phyloP scores from a whole-genome alignment of 192 early-diverging fungal genomes.

The Dissophora ornata region DNA sequence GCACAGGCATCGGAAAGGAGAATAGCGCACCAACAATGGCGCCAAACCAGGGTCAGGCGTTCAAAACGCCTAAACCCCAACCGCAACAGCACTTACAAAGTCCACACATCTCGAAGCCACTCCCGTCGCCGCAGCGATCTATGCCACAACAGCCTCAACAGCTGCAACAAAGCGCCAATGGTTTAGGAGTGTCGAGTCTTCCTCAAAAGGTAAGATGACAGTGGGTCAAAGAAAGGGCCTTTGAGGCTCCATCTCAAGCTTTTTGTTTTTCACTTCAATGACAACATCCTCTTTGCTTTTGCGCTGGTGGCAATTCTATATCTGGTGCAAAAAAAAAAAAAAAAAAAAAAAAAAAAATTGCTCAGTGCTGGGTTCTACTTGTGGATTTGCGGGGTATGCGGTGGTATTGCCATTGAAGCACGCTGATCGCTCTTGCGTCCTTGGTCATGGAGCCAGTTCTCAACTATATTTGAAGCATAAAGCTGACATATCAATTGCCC shows the following conservation, averaged over 20 bases:
- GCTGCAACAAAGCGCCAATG: slow-evolving; percentile 8
- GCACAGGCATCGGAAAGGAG: background rate
- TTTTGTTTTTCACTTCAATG: background rate
- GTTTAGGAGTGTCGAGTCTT: background rate
- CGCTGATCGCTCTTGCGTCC: too few relatives aligned
- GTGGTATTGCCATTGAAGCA: too few relatives aligned
- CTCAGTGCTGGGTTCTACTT: background rate
- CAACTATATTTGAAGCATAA: background rate
- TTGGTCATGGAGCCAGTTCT: too few relatives aligned
- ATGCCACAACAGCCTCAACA: background rate
- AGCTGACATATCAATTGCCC: background rate
- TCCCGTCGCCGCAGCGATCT: slow-evolving; percentile 13
- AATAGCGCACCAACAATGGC: too few relatives aligned
- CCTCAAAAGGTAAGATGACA: slow-evolving; percentile 17
- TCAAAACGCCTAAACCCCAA: too few relatives aligned
- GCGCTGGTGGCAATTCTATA: background rate
- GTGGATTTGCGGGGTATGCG: background rate
- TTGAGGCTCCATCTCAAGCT: background rate
- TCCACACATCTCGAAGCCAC: slow-evolving; percentile 4
- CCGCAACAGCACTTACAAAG: slow-evolving; percentile 17
- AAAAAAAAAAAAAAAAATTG: too few relatives aligned
- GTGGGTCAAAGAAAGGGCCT: background rate
- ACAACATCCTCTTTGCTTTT: too few relatives aligned
- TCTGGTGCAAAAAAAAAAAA: background rate
- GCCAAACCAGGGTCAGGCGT: too few relatives aligned